Conservation (phyloP, 225 moss, liverwort and hornwort species). For the Lunularia cruciata region DNA sequence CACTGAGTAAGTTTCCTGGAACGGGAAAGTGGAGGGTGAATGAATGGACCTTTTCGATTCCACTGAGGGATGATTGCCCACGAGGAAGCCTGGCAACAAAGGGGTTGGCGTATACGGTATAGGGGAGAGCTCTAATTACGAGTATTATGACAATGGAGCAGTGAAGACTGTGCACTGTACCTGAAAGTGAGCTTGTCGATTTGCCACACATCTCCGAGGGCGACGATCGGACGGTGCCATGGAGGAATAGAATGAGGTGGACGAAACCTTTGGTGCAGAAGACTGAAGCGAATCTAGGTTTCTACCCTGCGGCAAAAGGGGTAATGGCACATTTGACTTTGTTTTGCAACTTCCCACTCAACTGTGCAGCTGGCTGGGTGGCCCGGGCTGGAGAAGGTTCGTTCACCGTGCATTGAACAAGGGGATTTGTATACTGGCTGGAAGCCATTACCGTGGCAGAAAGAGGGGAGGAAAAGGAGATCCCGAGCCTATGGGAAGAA, state of each 20-base stretch:
- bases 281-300: conserved; percentile 2
- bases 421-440: not conserved
- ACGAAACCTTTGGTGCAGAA: not conserved
- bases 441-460: not conserved
- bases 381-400: not conserved
- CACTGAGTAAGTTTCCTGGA: not conserved
- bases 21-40: too few relatives aligned
- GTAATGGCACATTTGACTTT: not conserved
- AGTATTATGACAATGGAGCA: too few relatives aligned
- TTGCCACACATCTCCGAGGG: not conserved
- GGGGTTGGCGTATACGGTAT: conserved; percentile 12
- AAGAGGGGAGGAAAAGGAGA: not conserved
- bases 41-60: conserved; percentile 2
- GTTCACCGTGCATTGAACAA: conserved; percentile 1
- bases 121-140: conserved; percentile 5
- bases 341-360: too few relatives aligned
- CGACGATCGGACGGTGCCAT: not conserved
- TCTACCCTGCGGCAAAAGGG: not conserved
- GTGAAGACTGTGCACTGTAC: conserved; percentile 1
- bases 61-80: conserved; percentile 12
- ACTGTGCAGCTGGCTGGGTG: conserved; percentile 1
- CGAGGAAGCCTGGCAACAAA: conserved; percentile 14
- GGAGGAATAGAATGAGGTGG: not conserved
- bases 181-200: not conserved
- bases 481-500: not conserved